Percentiles rank a stretch among this genome's conserved stretches.
Evolutionary conservation across 768 basidiomycete species (phyloP).

Genomic region (Pleurotus platypus): DNA sequence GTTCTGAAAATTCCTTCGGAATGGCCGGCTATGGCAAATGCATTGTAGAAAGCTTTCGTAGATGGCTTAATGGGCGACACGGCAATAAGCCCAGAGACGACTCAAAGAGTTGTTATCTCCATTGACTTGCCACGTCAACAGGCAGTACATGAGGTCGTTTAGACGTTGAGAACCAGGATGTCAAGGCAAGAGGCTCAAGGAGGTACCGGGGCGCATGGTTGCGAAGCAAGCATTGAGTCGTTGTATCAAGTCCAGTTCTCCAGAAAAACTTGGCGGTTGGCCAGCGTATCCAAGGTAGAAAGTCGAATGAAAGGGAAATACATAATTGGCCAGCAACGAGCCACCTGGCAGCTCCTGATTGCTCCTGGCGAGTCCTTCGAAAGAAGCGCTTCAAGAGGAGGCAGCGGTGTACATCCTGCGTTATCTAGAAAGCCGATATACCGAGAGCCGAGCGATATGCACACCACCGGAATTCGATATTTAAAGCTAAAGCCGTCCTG

Average conservation of each 20-base stretch:
- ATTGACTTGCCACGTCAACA: constrained; percentile 5
- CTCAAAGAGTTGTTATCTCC: constrained; percentile 4
- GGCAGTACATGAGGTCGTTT: constrained; percentile 1
- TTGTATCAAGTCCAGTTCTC: neutral
- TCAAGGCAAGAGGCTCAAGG: neutral
- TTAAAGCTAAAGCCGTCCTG: no score
- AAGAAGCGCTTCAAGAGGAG: no score
- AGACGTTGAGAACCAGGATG: neutral
- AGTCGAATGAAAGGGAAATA: neutral
- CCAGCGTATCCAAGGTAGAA: neutral
- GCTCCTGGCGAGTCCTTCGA: no score
- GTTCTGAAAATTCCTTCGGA: neutral
- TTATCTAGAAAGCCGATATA: no score
- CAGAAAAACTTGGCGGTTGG: neutral
- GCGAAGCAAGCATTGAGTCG: neutral
- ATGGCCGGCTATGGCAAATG: neutral
- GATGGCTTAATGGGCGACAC: neutral
- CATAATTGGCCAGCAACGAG: neutral
- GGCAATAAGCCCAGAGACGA: neutral
- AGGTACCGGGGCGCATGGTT: neutral
- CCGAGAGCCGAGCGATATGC: no score
- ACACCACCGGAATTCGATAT: no score
- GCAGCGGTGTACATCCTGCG: no score
- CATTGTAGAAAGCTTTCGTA: neutral
- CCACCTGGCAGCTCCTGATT: neutral